Conservation (phyloP, 371 early-diverging fungal genomes). For the Mucor irregularis region DNA sequence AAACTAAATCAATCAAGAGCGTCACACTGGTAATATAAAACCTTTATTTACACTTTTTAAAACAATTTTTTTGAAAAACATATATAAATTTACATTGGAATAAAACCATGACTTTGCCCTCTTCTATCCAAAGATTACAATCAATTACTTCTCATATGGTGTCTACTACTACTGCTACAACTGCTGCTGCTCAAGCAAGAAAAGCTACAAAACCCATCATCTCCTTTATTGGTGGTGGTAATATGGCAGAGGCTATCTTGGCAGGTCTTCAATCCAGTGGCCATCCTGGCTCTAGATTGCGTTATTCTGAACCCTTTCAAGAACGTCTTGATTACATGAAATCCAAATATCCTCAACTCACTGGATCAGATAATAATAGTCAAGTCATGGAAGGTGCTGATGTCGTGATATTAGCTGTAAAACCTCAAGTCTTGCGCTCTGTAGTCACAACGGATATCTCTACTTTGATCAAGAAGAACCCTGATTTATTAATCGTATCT, state of each 20-base stretch:
- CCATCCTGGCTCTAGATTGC: constrained; percentile 65
- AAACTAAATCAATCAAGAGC: too few relatives aligned
- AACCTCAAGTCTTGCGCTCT: constrained; percentile 81
- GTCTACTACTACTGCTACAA: constrained; percentile 14
- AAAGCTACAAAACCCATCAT: constrained; percentile 35
- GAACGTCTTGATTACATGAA: constrained; percentile 68
- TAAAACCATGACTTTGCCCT: constrained; percentile 5
- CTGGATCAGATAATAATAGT: constrained; percentile 45
- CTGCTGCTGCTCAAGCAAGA: too few relatives aligned
- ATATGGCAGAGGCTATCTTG: constrained; percentile 93
- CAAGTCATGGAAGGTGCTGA: constrained; percentile 58
- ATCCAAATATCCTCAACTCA: constrained; percentile 55
- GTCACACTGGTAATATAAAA: not conserved
- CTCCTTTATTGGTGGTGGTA: constrained; percentile 90
- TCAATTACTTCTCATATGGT: constrained; percentile 24
- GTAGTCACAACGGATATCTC: constrained; percentile 61
- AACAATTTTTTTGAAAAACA: too few relatives aligned
- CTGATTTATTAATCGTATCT: constrained; percentile 67
- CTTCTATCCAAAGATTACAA: constrained; percentile 12
- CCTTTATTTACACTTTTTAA: not conserved
- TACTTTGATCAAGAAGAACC: constrained; percentile 38
- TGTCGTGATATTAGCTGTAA: constrained; percentile 86
- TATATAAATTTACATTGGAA: too few relatives aligned
- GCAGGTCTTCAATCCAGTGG: constrained; percentile 79
- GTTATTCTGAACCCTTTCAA: constrained; percentile 82